Evolutionary conservation across 495 filamentous ascomycete species (phyloP), one percentile per base, ranked within the genome.

Genomic region (Immersiella caudata): DNA sequence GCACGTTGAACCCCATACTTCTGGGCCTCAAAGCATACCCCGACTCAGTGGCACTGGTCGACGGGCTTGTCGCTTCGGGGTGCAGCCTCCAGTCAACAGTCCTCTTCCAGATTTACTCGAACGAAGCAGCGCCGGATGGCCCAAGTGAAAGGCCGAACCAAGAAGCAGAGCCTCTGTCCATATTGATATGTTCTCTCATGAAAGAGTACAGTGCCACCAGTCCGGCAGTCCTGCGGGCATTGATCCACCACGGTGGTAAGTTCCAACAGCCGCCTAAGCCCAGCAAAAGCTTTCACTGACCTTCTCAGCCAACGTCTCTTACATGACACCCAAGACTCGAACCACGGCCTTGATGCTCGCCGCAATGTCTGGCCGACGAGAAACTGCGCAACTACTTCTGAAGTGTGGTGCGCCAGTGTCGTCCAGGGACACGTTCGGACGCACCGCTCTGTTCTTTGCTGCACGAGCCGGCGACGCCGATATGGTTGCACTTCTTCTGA

Each of bases 171-270:
- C 68, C 73, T 9, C 77, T 78, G 3, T 76, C 77, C 0, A 69
- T 81, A 2, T 68, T 82, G 35, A 77, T 82, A 74, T 81, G 80
- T 78, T 68, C 79, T 2, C 52, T 82, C 6, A 46, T 81, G 75
- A 18, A 57, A 33, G 54, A 40, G 20, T 56, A 79, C 22, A 76
- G 76, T 49, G 68, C 75, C 51, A 76, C 80, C 24, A 73, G 73
- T 64, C 70, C 70, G 2, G 50, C 29, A 1, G 72, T 82, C 9
- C 72, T 82, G n/a, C 65, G 76, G 9, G 67, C 77, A 4, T 27
- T 82, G 49, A 74, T 81, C n/a, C 72, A 73, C 6, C 74, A 76
- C 35, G 77, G 79, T 50, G 71, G 76, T 77, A 72, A 70, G 76
- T 59, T 24, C 36, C 9, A 20, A 16, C 1, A n/a, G n/a, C n/a